These are phyloP conservation scores for Candida krabiensis DNA, from an alignment of 805 yeast species.

Conservation along the genomic window DNA sequence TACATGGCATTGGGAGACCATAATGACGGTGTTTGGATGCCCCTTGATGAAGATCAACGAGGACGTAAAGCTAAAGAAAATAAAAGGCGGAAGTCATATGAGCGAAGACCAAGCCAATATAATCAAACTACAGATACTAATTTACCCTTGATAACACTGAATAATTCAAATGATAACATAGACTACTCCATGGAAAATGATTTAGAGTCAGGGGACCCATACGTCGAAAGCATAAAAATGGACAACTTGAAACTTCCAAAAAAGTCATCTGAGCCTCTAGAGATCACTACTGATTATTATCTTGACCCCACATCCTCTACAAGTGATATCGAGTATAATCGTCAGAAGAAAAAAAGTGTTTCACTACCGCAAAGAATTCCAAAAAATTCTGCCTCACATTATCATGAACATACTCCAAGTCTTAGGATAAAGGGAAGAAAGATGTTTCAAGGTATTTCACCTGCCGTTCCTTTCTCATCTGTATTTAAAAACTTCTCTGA, in stretches of 20 bases:
- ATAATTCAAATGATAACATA: slow-evolving; percentile 6
- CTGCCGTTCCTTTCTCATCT: slow-evolving; percentile 19
- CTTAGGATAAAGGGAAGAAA: slow-evolving; percentile 1
- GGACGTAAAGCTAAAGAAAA: neutral
- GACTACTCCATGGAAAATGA: slow-evolving; percentile 7
- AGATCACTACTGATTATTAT: slow-evolving; percentile 11
- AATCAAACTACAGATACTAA: neutral
- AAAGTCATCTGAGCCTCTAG: neutral
- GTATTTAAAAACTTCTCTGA: slow-evolving; percentile 25
- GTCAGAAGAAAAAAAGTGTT: too few relatives aligned
- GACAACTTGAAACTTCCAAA: slow-evolving; percentile 7
- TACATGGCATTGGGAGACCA: slow-evolving; percentile 22
- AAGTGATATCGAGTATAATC: slow-evolving; percentile 8
- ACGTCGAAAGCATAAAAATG: slow-evolving; percentile 11
- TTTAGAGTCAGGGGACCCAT: slow-evolving; percentile 11
- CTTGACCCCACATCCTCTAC: slow-evolving; percentile 3
- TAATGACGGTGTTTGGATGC: slow-evolving; percentile 23
- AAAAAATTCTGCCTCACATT: neutral
- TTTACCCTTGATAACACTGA: neutral
- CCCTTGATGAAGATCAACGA: slow-evolving; percentile 7
- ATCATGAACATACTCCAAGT: neutral
- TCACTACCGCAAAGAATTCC: neutral
- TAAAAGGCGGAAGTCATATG: neutral
- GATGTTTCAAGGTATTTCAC: slow-evolving; percentile 13
- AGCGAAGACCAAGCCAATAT: too few relatives aligned